A percentile compares a stretch with the other conserved stretches of the same genome.
Evolutionary conservation across 2,329 filamentous ascomycete genomes (phyloP).

Genomic region (Emmonsia crescens): DNA sequence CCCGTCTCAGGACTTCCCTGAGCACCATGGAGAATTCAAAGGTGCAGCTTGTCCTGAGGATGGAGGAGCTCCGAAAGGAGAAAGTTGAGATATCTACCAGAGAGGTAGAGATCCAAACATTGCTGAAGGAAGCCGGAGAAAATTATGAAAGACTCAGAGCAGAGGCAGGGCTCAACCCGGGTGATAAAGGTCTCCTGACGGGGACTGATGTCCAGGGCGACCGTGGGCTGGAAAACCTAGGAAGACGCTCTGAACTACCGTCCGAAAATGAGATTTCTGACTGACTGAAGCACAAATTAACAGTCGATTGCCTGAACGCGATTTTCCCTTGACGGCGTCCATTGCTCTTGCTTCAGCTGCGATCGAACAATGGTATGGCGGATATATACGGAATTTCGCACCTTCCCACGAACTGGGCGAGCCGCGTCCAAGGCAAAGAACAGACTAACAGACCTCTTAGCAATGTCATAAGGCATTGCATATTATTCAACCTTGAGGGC

Average conservation of each 20-base stretch:
- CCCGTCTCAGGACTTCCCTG: conserved; percentile 51
- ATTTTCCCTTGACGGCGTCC: neutral
- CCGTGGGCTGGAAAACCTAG: conserved; percentile 30
- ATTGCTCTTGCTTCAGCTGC: neutral
- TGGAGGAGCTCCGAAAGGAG: conserved; percentile 58
- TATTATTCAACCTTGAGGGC: neutral
- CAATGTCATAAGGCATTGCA: neutral
- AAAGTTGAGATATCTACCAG: conserved; percentile 56
- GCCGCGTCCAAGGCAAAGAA: no score
- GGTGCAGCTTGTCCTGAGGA: conserved; percentile 47
- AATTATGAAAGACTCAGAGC: conserved; percentile 51
- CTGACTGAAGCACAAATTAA: neutral
- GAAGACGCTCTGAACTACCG: conserved; percentile 8
- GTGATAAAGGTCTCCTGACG: conserved; percentile 17
- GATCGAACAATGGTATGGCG: neutral
- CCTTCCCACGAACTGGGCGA: neutral
- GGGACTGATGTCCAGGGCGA: conserved; percentile 21
- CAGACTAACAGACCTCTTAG: neutral
- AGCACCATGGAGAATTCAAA: conserved; percentile 54
- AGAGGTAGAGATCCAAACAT: conserved; percentile 67
- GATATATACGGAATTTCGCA: neutral
- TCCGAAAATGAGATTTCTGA: neutral
- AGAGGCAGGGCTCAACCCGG: conserved; percentile 26
- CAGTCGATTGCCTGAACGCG: neutral
- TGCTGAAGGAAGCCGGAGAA: conserved; percentile 71